These are phyloP conservation scores for Penicillium sp. DNA, from an alignment of 2,329 filamentous ascomycete species.

Conservation along the genomic window DNA sequence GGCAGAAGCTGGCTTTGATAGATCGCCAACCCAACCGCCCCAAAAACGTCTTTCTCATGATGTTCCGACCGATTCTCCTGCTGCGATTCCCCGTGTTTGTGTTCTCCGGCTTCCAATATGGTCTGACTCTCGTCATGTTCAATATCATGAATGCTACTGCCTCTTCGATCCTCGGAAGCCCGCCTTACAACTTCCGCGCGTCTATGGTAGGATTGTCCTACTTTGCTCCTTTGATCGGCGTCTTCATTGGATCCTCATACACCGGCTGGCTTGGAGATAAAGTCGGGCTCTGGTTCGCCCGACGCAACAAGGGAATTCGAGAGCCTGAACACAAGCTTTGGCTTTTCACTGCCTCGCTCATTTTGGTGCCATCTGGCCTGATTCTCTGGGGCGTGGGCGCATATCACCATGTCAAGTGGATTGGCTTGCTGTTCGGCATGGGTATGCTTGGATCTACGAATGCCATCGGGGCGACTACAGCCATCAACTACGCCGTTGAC, in stretches of 20 bases:
- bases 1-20: constrained; percentile 18
- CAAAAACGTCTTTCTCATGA: constrained; percentile 14
- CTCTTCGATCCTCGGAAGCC: constrained; percentile 16
- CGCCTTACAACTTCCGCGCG: constrained; percentile 20
- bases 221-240: constrained; percentile 18
- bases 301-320: constrained; percentile 39
- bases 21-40: constrained; percentile 15
- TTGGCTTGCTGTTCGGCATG: constrained; percentile 28
- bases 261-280: constrained; percentile 22
- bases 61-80: constrained; percentile 14
- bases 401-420: constrained; percentile 25
- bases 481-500: constrained; percentile 27
- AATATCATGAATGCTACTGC: constrained; percentile 26
- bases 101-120: constrained; percentile 20
- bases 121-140: constrained; percentile 23
- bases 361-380: constrained; percentile 11
- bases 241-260: constrained; percentile 13
- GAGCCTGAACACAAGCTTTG: constrained; percentile 37
- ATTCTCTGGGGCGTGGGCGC: constrained; percentile 28
- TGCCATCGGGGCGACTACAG: constrained; percentile 18
- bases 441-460: constrained; percentile 26
- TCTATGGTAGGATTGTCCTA: constrained; percentile 19
- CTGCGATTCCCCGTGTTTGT: constrained; percentile 16
- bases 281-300: constrained; percentile 34
- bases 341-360: constrained; percentile 23